phyloP scores from a whole-genome alignment of 257 asterid species.

The Ilex aquifolium region DNA sequence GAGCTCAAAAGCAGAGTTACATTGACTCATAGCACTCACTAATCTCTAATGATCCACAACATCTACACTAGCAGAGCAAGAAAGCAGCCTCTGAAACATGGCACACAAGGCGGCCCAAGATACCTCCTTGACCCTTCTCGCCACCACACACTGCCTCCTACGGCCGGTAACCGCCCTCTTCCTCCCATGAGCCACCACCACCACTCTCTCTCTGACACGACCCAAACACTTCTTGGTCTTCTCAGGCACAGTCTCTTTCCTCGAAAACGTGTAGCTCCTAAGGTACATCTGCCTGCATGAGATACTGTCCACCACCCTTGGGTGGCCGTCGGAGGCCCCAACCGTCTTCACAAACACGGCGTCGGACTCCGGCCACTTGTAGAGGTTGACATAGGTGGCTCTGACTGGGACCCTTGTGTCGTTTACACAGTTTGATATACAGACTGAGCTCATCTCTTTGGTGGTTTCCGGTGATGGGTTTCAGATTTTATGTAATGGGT shows the following conservation, averaged over 20 bases:
- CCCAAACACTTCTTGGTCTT: slow-evolving; percentile 50
- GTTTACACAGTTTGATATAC: slow-evolving; percentile 31
- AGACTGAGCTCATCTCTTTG: slow-evolving; percentile 32
- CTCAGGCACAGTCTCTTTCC: slow-evolving; percentile 51
- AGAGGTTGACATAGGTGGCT: slow-evolving; percentile 51
- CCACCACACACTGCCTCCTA: slow-evolving; percentile 19
- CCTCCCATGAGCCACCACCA: slow-evolving; percentile 22
- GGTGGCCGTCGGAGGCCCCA: slow-evolving; percentile 14
- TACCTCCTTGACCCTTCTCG: slow-evolving; percentile 36
- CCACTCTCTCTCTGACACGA: slow-evolving; percentile 39
- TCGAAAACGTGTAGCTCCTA: slow-evolving; percentile 61
- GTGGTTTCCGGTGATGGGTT: too few relatives aligned
- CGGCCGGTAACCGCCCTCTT: background rate
- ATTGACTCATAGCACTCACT: too few relatives aligned
- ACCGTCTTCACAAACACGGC: slow-evolving; percentile 12
- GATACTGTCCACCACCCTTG: slow-evolving; percentile 45
- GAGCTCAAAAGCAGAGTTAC: too few relatives aligned
- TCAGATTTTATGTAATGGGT: too few relatives aligned
- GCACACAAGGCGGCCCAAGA: slow-evolving; percentile 37
- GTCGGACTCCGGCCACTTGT: slow-evolving; percentile 65
- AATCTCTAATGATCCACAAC: slow-evolving; percentile 26
- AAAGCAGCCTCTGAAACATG: slow-evolving; percentile 45
- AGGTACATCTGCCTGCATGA: slow-evolving; percentile 64
- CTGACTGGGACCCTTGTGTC: slow-evolving; percentile 46
- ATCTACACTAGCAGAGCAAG: slow-evolving; percentile 45